Conservation (phyloP, 805 yeast genomes). For the Wickerhamiella kurtzmanii region DNA sequence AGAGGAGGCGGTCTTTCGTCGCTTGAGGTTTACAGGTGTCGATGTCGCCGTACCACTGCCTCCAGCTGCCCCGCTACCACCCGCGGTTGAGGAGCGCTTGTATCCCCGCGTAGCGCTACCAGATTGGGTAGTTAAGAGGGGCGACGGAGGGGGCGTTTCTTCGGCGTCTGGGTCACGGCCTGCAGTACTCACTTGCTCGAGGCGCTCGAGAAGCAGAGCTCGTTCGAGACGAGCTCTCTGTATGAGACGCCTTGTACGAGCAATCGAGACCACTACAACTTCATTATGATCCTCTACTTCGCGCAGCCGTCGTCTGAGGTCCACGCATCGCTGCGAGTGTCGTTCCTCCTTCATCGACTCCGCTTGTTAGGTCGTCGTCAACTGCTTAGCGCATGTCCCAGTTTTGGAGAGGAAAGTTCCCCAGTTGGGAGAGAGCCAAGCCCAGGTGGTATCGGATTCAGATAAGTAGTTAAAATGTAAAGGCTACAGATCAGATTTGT, state of each 20-base stretch:
- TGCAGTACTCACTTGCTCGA: conserved; percentile 33
- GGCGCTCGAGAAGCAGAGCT: conserved; percentile 60
- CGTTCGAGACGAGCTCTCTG: conserved; percentile 74
- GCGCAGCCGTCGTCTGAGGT: conserved; percentile 50
- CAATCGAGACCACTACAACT: conserved; percentile 57
- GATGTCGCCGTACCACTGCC: not conserved
- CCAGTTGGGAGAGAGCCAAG: too few species aligned
- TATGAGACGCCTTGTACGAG: conserved; percentile 61
- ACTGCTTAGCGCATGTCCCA: conserved; percentile 1
- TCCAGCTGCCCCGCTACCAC: not conserved
- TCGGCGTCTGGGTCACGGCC: conserved; percentile 13
- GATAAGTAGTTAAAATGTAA: too few species aligned
- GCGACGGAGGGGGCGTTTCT: conserved; percentile 11
- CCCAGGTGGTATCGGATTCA: too few species aligned
- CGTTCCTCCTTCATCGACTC: not conserved
- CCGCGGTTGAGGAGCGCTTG: not conserved
- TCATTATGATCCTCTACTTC: conserved; percentile 72
- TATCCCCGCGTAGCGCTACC: not conserved
- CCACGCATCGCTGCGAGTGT: conserved; percentile 55
- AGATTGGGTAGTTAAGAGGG: not conserved
- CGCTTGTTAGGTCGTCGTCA: not conserved
- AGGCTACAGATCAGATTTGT: too few species aligned
- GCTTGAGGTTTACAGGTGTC: not conserved
- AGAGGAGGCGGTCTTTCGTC: not conserved
- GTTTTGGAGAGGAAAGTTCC: not conserved